Percentiles rank a stretch among this genome's conserved stretches.
Evolutionary conservation across 768 basidiomycete genomes (phyloP).

Genomic region (Astraeus odoratus): DNA sequence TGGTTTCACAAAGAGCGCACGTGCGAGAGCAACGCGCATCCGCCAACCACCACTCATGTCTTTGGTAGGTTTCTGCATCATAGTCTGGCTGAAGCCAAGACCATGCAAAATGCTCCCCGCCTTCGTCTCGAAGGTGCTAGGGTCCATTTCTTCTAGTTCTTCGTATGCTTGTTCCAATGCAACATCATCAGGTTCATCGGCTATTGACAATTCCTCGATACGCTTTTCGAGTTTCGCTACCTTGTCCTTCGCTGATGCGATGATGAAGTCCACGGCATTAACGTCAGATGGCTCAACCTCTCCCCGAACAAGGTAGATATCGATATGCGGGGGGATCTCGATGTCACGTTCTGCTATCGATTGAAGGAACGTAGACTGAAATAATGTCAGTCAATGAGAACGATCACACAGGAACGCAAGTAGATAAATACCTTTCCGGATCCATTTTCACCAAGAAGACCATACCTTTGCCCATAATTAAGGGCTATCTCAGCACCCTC

Average conservation of each 20-base stretch:
- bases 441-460: slow-evolving; percentile 94
- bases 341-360: slow-evolving; percentile 95
- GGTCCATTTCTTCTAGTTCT: slow-evolving; percentile 96
- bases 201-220: slow-evolving; percentile 89
- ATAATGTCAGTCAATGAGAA: slow-evolving; percentile 3
- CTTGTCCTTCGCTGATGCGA: slow-evolving; percentile 86
- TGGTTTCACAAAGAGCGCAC: slow-evolving; percentile 94
- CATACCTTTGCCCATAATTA: slow-evolving; percentile 91
- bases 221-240: slow-evolving; percentile 88
- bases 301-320: slow-evolving; percentile 94
- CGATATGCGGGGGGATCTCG: slow-evolving; percentile 89
- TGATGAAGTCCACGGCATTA: slow-evolving; percentile 96
- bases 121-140: slow-evolving; percentile 90
- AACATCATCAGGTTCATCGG: slow-evolving; percentile 81
- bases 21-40: slow-evolving; percentile 95
- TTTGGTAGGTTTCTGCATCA: slow-evolving; percentile 97
- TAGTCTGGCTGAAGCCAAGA: slow-evolving; percentile 81
- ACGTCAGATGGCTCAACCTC: slow-evolving; percentile 94
- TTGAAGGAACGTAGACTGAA: slow-evolving; percentile 89
- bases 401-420: slow-evolving; percentile 2
- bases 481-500: slow-evolving; percentile 62
- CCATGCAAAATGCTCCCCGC: slow-evolving; percentile 96
- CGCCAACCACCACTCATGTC: slow-evolving; percentile 99
- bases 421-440: slow-evolving; percentile 81
- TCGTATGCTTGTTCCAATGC: slow-evolving; percentile 89